Evolutionary conservation across 2,329 filamentous ascomycete genomes (phyloP), one percentile per base, ranked within the genome.

Genomic region (Sporothrix pallida): DNA sequence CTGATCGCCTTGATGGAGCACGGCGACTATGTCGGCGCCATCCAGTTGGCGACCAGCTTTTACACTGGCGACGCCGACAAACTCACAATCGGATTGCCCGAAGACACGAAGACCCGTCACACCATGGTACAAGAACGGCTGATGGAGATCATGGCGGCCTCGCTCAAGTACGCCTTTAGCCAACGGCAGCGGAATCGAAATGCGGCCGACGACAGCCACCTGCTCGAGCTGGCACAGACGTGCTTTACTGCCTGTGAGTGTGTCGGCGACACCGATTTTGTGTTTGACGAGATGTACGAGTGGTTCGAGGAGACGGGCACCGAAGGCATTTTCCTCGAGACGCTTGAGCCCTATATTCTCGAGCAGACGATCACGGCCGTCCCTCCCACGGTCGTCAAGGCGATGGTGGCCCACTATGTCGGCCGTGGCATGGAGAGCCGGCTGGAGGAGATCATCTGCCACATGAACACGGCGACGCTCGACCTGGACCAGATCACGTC

Each of bases 1-100:
- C 85, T 99, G 20, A 90, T 98, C 77, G 95, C 95, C 0, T 86
- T 98, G 77, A 98, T 99, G 93, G 95, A 98, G 80, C 90, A 94
- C 73, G 96, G 96, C n/a, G 94, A 98, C 81, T 97, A 97, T 79
- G 92, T 99, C 76, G 92, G 90, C 13, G 95, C 96, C 1, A 97
- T 99, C 75, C 89, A 92, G 76, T 86, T 99, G 74, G 97, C 95
- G 10, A 97, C 94, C 0, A 92, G 92, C 0, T 99, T 98, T 82
- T 98, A 97, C 80, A 91, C 90, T 8, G 96, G 96, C 31, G 91
- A 94, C 79, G 90, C 93, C n/a, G 94, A 98, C 81, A 98, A 96
- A 81, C 87, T 98, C 70, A 98, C 96, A 0, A 93, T 99, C 72
- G 96, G 96, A 0, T 84, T 99, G 10, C 95, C 97, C 0, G 95